phyloP scores from a whole-genome alignment of 805 yeast genomes.

The Starmerella sirachaensis region DNA sequence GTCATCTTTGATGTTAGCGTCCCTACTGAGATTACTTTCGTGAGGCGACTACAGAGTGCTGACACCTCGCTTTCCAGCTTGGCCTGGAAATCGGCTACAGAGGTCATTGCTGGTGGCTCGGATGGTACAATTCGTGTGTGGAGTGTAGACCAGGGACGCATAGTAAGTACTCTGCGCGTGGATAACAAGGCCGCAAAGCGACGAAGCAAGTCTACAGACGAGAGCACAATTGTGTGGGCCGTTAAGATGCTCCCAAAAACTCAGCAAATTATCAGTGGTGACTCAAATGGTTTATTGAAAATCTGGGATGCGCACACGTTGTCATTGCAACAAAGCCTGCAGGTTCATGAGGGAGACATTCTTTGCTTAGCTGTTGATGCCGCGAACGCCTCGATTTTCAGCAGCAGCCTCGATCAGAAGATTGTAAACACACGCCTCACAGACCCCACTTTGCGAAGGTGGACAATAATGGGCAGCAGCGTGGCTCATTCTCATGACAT shows the following conservation, averaged over 20 bases:
- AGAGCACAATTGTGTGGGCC: constrained; percentile 73
- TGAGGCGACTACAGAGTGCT: constrained; percentile 45
- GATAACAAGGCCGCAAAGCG: constrained; percentile 65
- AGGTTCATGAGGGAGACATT: constrained; percentile 84
- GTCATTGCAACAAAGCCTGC: constrained; percentile 68
- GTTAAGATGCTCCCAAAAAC: constrained; percentile 48
- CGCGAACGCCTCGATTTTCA: constrained; percentile 51
- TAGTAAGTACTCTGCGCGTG: constrained; percentile 78
- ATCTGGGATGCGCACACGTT: constrained; percentile 79
- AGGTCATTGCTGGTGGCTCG: constrained; percentile 84
- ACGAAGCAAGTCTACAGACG: constrained; percentile 33
- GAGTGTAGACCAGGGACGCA: constrained; percentile 49
- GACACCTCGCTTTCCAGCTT: constrained; percentile 68
- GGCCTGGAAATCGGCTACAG: constrained; percentile 57
- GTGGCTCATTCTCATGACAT: constrained; percentile 77
- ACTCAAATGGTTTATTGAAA: constrained; percentile 87
- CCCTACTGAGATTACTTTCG: constrained; percentile 75
- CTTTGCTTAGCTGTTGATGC: constrained; percentile 40
- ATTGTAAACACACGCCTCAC: constrained; percentile 58
- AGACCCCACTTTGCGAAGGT: constrained; percentile 35
- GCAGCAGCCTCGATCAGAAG: constrained; percentile 90
- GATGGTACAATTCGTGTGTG: constrained; percentile 87
- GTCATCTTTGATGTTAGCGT: constrained; percentile 75
- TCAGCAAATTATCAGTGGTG: constrained; percentile 83
- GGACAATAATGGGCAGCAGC: constrained; percentile 69